Evolutionary conservation across 441 rosid genomes (phyloP), one percentile per base, ranked within the genome.

Genomic region (Mallotus japonicus): DNA sequence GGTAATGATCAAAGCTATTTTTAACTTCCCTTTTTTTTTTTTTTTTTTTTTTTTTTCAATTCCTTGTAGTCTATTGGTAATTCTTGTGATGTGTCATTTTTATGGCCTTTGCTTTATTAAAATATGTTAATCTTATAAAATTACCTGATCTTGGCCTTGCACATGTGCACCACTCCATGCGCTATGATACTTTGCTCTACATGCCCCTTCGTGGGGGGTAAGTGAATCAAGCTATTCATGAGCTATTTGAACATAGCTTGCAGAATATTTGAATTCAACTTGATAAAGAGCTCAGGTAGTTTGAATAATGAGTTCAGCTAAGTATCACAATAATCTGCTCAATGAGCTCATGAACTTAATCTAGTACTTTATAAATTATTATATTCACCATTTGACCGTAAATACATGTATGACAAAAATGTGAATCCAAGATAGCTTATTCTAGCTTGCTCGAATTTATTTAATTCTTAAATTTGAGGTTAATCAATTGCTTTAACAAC

Each of bases 1-100:
- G 97, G 99, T 90, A 87, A 12, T 71, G 62, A 59, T 47, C 67
- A 53, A 57, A 62, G 22, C 67, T 59, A 34, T 49, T 42, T 17
- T 61, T 65, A 6, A 12, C 64, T 11, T n/a, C n/a, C n/a, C n/a
- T n/a, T n/a, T n/a, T n/a, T n/a, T n/a, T n/a, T n/a, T n/a, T n/a
- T 5, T 16, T 28, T 20, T 58, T 58, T 6, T 58, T 0, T 28
- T 53, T 47, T 19, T 12, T 13, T 17, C 3, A 7, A 32, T 67
- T 67, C 40, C 50, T 7, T 20, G 55, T 57, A 28, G 8, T 50
- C 37, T 59, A 24, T 44, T 70, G 12, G 3, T 47, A 37, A 6
- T 28, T 9, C 16, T 66, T 50, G 15, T 42, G 24, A 15, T 44
- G 7, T 17, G 16, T 46, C 40, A 70, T 70, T 19, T 57, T 57